Base-by-base conservation (phyloP, 305 asterid species). In the Fraxinus baroniana region DNA sequence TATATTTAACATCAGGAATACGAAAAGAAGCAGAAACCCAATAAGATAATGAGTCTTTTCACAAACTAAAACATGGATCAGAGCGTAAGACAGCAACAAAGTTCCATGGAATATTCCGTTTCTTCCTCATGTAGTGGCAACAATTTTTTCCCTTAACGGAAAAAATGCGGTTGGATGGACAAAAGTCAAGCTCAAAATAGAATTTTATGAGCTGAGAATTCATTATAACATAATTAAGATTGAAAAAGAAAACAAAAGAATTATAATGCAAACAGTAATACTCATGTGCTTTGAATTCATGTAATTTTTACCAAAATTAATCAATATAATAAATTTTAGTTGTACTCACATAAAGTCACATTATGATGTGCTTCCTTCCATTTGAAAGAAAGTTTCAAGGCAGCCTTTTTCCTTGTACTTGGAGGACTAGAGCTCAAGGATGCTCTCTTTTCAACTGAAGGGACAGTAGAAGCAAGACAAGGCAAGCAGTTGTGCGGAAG, bases 401-500 rank as follows among this genome's bases (percentile, higher is more conserved):
- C 87, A 85, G 91, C 88, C 88, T 92, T 97, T 87, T 93, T 97
- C 90, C 90, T 89, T 8, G 90, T 85, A 83, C 85, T 86, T 9
- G 93, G 91, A 84, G 98, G 94, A 86, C 92, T 92, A 33, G 93
- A 91, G 89, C 89, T 92, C 26, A 90, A 73, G 3, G 97, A 91
- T 83, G 90, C 84, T 82, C 95, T 91, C 93, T 93, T 95, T 76
- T 94, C 97, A 32, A 89, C 88, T 0, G 93, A 83, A 3, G 91
- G 88, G 78, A 90, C 91, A 13, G 97, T 86, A 9, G 98, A 91
- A 79, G 98, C 97, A 76, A 97, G 91, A 86, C 97, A 94, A 33
- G 99, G 99, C 88, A 97, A 88, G 85, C 99, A 97, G 79, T 97
- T 97, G 77, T 84, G 87, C 12, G 97, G 91, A 83, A 92, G 84